Evolutionary conservation across 192 early-diverging fungal genomes (phyloP).

Genomic region (Diversispora epigaea): DNA sequence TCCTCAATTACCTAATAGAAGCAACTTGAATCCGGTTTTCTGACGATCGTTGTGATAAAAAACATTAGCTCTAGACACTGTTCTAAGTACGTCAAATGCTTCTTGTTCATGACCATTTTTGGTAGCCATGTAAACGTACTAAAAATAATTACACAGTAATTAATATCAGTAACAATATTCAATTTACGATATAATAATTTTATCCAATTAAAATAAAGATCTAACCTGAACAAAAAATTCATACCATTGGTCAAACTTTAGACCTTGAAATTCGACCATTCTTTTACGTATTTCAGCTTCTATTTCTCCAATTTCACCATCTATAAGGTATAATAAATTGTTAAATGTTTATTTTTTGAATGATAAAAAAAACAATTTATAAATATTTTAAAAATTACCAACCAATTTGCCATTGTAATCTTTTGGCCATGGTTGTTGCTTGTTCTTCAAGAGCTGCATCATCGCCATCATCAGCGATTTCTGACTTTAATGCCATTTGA

Average conservation of each 20-base stretch:
- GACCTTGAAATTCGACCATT: conserved; percentile 38
- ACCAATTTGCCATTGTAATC: conserved; percentile 41
- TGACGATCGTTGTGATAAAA: conserved; percentile 54
- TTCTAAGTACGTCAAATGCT: conserved; percentile 56
- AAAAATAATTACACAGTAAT: neutral
- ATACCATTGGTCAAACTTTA: conserved; percentile 61
- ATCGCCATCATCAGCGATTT: conserved; percentile 22
- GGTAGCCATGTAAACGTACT: conserved; percentile 59
- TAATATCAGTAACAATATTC: neutral
- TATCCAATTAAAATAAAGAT: neutral
- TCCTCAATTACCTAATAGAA: conserved; percentile 57
- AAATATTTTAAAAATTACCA: neutral
- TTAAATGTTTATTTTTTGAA: too few species aligned
- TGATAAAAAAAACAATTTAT: too few species aligned
- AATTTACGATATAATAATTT: neutral
- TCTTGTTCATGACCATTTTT: conserved; percentile 53
- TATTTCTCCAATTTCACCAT: conserved; percentile 9
- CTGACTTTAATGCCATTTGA: conserved; percentile 17
- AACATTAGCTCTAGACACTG: conserved; percentile 57
- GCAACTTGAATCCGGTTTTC: conserved; percentile 43
- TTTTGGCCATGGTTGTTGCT: conserved; percentile 40
- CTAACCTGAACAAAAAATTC: conserved; percentile 62
- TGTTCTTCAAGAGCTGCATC: conserved; percentile 41
- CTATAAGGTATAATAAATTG: neutral
- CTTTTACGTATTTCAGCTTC: conserved; percentile 24